phyloP scores from a whole-genome alignment of 139 green algal genomes.

The Coccomyxa sp. region DNA sequence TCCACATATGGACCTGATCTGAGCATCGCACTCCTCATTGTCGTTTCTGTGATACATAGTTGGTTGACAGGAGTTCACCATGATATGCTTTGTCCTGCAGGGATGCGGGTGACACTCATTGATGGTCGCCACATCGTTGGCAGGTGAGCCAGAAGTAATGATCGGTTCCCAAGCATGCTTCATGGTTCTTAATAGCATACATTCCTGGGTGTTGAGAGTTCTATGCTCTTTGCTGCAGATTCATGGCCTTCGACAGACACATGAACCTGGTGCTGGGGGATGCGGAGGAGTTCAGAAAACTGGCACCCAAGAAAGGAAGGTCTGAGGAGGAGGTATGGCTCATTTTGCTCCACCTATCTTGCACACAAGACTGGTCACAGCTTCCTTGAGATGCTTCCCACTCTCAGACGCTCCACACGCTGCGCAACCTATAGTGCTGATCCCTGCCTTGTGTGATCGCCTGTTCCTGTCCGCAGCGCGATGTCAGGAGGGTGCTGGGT shows the following conservation, averaged over 20 bases:
- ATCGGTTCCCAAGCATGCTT: too few relatives aligned
- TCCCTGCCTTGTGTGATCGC: neutral
- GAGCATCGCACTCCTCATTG: neutral
- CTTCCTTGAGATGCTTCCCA: neutral
- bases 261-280: conserved; percentile 99
- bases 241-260: conserved; percentile 99
- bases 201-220: neutral
- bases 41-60: neutral
- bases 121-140: conserved; percentile 91
- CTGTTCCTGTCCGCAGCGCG: conserved; percentile 68
- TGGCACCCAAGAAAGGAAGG: conserved; percentile 92
- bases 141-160: too few relatives aligned
- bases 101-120: conserved; percentile 81
- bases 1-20: neutral
- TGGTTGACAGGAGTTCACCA: neutral
- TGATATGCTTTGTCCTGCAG: conserved; percentile 38
- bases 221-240: conserved; percentile 49
- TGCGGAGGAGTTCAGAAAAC: conserved; percentile 90
- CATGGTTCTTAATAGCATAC: too few relatives aligned
- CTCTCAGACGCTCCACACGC: neutral
- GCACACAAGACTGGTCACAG: neutral
- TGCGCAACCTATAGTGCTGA: neutral
- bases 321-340: conserved; percentile 80
- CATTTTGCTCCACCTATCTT: neutral
- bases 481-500: conserved; percentile 89